Evolutionary conservation across 2,329 filamentous ascomycete genomes (phyloP), one percentile per base, ranked within the genome.

Genomic region (Talaromyces pinophilus): DNA sequence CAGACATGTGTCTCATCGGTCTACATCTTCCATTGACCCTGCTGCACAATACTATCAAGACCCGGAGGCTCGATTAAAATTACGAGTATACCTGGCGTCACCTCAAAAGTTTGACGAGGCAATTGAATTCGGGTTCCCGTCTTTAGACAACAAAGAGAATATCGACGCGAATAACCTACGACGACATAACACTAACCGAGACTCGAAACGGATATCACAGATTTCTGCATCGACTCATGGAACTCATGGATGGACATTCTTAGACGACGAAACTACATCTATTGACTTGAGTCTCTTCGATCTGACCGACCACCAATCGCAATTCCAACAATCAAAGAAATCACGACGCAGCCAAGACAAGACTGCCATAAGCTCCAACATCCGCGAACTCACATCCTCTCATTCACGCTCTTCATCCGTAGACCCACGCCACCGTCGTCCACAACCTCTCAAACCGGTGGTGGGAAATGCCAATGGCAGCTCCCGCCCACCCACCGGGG

Each of bases 91-190:
- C 73, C 86, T 97, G 22, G 91, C 92, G 7, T 96, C 93, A 1
- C 91, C 93, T 0, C 92, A 96, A 71, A 97, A 96, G 75, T 98
- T 98, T 72, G 94, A 98, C 75, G 94, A 98, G 78, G 93, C 92
- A 1, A 87, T 98, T 62, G 92, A 96, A 75, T 97, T 96, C 78
- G 94, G 94, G 0, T 98, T 97, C 72, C 92, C 93, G 0, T 75
- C 81, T 4, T 67, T 81, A 67, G 73, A 81, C 66, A 68, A 76
- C 62, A 77, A 78, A 59, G 73, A 77, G 17, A 74, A 72, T 35
- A 42, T 69, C 15, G 63, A 64, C 1, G 70, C 67, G 2, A 62
- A 46, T 11, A 46, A 71, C 19, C 67, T 66, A 4, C 25, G 65
- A 69, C 62, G 62, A 72, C 46, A 57, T 71, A 54, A 80, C 61